phyloP scores from a whole-genome alignment of 345 rosid genomes.

The Cochlearia excelsa region DNA sequence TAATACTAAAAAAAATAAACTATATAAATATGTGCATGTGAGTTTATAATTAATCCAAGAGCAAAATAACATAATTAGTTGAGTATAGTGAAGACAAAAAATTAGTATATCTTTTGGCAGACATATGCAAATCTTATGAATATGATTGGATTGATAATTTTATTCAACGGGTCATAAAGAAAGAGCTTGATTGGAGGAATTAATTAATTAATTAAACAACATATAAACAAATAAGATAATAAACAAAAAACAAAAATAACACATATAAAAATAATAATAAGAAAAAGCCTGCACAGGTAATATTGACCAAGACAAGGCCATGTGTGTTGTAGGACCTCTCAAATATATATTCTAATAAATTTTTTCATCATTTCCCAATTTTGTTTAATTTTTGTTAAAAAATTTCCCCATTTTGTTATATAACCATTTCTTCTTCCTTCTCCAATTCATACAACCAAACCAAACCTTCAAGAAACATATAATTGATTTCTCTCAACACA shows the following conservation, averaged over 20 bases:
- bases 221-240: conserved; percentile 22
- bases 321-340: conserved; percentile 80
- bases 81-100: conserved; percentile 34
- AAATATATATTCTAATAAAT: conserved; percentile 32
- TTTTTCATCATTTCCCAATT: conserved; percentile 40
- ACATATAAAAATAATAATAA: conserved; percentile 15
- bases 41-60: conserved; percentile 29
- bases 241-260: conserved; percentile 6
- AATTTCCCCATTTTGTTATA: conserved; percentile 49
- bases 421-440: conserved; percentile 44
- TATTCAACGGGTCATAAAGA: conserved; percentile 39
- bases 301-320: conserved; percentile 88
- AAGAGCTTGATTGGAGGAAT: conserved; percentile 33
- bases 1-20: background rate
- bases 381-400: no score
- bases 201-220: conserved; percentile 20
- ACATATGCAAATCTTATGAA: conserved; percentile 42
- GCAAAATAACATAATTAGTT: conserved; percentile 22
- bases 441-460: conserved; percentile 35
- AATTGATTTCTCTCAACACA: conserved; percentile 12
- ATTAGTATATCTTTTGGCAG: conserved; percentile 38
- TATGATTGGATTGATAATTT: conserved; percentile 35
- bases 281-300: conserved; percentile 40
- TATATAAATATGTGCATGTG: conserved; percentile 25
- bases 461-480: conserved; percentile 29